Conservation (phyloP, 257 asterid species). For the Oldenlandia corymbosa region DNA sequence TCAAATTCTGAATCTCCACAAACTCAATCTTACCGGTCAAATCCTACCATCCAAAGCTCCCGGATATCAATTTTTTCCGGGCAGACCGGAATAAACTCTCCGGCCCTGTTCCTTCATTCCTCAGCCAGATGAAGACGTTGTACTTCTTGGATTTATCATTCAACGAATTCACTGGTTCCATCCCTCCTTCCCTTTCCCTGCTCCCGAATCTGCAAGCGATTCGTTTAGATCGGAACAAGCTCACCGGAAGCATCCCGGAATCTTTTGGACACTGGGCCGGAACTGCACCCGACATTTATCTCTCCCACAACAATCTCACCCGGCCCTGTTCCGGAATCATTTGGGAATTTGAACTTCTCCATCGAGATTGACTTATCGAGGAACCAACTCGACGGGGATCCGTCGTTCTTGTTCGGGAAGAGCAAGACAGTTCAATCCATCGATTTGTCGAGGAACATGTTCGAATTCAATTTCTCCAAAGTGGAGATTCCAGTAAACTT, state of each 20-base stretch:
- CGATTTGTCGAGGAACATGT: slow-evolving; percentile 34
- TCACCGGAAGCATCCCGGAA: slow-evolving; percentile 8
- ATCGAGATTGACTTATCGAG: background rate
- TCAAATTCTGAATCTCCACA: slow-evolving; percentile 20
- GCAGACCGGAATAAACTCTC: slow-evolving; percentile 39
- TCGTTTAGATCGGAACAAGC: slow-evolving; percentile 42
- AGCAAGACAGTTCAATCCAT: slow-evolving; percentile 17
- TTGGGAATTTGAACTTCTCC: background rate
- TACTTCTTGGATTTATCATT: slow-evolving; percentile 28
- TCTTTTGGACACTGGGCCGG: too few relatives aligned
- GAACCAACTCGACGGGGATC: slow-evolving; percentile 32
- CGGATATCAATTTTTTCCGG: slow-evolving; percentile 23
- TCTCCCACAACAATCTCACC: too few relatives aligned
- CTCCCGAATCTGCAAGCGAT: slow-evolving; percentile 32
- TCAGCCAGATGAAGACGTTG: slow-evolving; percentile 33
- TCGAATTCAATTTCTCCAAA: slow-evolving; percentile 35
- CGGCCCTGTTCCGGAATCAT: background rate
- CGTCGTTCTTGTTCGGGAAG: slow-evolving; percentile 40
- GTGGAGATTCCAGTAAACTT: slow-evolving; percentile 28
- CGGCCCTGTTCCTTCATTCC: slow-evolving; percentile 42
- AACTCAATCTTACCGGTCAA: slow-evolving; percentile 45
- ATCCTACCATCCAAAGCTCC: slow-evolving; percentile 28
- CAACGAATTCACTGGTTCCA: slow-evolving; percentile 40
- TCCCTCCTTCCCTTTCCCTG: slow-evolving; percentile 34
- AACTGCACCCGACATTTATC: too few relatives aligned